A percentile compares a stretch with the other conserved stretches of the same genome.
Evolutionary conservation across 2,329 filamentous ascomycete genomes (phyloP).

Genomic region (Xylariaceae sp.): DNA sequence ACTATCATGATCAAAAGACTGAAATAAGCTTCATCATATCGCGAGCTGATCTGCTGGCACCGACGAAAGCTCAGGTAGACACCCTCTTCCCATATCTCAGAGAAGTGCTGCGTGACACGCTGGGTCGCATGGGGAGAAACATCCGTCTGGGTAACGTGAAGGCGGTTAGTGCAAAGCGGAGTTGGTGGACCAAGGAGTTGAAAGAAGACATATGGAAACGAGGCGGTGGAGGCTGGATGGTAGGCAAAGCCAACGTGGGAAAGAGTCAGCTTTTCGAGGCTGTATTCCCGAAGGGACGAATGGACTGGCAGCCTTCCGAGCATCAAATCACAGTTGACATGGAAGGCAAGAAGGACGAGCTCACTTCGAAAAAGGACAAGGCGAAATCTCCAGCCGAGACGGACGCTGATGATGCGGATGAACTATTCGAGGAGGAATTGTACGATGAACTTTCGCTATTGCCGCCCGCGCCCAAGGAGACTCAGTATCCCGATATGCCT

Average conservation of each 20-base stretch:
- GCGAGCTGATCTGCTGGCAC: slow-evolving; percentile 77
- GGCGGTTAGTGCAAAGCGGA: slow-evolving; percentile 78
- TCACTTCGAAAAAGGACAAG: background rate
- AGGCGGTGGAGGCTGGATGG: slow-evolving; percentile 87
- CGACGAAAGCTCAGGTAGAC: slow-evolving; percentile 78
- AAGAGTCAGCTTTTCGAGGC: slow-evolving; percentile 89
- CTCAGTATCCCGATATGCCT: slow-evolving; percentile 76
- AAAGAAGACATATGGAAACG: slow-evolving; percentile 81
- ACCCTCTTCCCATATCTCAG: slow-evolving; percentile 78
- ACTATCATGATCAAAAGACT: slow-evolving; percentile 60
- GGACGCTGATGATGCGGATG: background rate
- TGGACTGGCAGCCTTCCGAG: slow-evolving; percentile 37
- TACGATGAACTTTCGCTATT: slow-evolving; percentile 52
- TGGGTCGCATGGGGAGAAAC: slow-evolving; percentile 62
- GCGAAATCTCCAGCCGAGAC: background rate
- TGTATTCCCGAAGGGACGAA: slow-evolving; percentile 73
- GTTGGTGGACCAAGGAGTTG: slow-evolving; percentile 86
- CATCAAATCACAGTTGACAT: slow-evolving; percentile 36
- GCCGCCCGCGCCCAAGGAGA: slow-evolving; percentile 68
- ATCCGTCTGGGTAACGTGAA: slow-evolving; percentile 83
- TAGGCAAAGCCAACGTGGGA: slow-evolving; percentile 97
- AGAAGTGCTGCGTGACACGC: slow-evolving; percentile 67
- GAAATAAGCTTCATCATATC: slow-evolving; percentile 91
- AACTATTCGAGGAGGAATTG: slow-evolving; percentile 12
- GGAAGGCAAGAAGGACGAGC: slow-evolving; percentile 19